Percentiles rank a stretch among this genome's conserved stretches.
Evolutionary conservation across 345 rosid genomes (phyloP).

Genomic region (Brassica cretica): DNA sequence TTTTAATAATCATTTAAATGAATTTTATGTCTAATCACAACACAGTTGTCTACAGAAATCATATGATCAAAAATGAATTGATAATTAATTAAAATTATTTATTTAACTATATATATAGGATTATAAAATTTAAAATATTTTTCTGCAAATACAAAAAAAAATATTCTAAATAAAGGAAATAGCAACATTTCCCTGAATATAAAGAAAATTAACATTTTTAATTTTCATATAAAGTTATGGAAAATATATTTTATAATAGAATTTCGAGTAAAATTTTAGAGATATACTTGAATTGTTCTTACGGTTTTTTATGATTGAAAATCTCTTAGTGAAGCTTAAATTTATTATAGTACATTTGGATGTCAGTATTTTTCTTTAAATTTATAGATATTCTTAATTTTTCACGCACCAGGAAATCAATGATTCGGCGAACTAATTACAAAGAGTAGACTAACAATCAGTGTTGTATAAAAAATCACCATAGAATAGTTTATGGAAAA

Average conservation of each 20-base stretch:
- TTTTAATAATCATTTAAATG: not conserved
- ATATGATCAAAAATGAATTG: not conserved
- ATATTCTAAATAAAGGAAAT: not conserved
- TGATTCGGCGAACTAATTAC: slow-evolving; percentile 4
- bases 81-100: no score
- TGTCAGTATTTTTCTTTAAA: not conserved
- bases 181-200: not conserved
- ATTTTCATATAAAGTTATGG: not conserved
- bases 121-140: not conserved
- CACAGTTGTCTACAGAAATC: not conserved
- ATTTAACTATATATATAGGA: not conserved
- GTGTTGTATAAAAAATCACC: slow-evolving; percentile 23
- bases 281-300: not conserved
- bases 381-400: not conserved
- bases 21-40: not conserved
- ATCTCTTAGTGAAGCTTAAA: not conserved
- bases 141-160: not conserved
- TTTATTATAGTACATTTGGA: not conserved
- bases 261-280: not conserved
- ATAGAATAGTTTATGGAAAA: slow-evolving; percentile 30
- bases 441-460: slow-evolving; percentile 7
- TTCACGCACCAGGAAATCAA: not conserved
- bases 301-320: not conserved
- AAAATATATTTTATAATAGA: not conserved
- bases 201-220: not conserved